Evolutionary conservation across 352 stramenopile genomes (phyloP).

Genomic region (Phytophthora gonapodyides): DNA sequence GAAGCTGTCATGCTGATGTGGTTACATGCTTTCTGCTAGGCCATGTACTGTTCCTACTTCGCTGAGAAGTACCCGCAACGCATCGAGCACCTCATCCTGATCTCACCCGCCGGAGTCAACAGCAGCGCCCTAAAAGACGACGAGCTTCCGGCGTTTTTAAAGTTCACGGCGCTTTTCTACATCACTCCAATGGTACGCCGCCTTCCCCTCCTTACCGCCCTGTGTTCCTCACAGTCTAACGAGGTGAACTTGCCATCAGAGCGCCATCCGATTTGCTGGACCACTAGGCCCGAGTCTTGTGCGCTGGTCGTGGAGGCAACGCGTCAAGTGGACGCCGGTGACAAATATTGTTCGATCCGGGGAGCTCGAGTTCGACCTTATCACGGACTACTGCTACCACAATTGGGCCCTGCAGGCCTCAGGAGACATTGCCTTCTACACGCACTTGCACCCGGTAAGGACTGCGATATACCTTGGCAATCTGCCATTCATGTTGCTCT

Average conservation of each 20-base stretch:
- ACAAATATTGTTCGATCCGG: conserved; percentile 79
- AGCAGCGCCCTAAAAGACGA: conserved; percentile 39
- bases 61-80: conserved; percentile 68
- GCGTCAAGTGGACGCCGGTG: conserved; percentile 64
- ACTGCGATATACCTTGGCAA: neutral
- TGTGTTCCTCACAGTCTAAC: neutral
- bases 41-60: conserved; percentile 84
- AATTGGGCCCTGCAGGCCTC: conserved; percentile 81
- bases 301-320: conserved; percentile 55
- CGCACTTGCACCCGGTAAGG: conserved; percentile 68
- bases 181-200: conserved; percentile 74
- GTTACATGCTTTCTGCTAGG: conserved; percentile 28
- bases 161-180: conserved; percentile 41
- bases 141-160: conserved; percentile 51
- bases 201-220: neutral
- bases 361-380: conserved; percentile 69
- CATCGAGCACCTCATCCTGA: conserved; percentile 77
- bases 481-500: conserved; percentile 3
- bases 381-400: conserved; percentile 81
- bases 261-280: conserved; percentile 62
- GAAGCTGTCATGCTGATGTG: conserved; percentile 4
- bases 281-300: conserved; percentile 63
- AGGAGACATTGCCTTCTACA: conserved; percentile 77
- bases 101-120: conserved; percentile 74
- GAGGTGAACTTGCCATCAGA: conserved; percentile 30